Evolutionary conservation across 345 rosid genomes (phyloP).

Genomic region (Citrus maxima): DNA sequence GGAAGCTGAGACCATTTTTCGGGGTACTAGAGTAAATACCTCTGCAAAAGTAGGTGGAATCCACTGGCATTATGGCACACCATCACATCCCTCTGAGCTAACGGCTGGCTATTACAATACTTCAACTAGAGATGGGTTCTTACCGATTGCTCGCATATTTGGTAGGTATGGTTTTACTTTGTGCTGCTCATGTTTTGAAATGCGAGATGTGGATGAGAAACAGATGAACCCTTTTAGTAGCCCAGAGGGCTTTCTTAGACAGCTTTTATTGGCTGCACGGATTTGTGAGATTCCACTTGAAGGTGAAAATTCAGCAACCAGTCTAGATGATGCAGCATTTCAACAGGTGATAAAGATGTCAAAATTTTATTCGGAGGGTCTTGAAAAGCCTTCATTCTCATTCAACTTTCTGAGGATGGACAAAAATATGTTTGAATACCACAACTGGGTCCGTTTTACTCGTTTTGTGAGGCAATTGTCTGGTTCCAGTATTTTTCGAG

Average conservation of each 20-base stretch:
- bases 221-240: slow-evolving; percentile 34
- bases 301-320: slow-evolving; percentile 38
- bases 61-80: slow-evolving; percentile 44
- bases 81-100: slow-evolving; percentile 47
- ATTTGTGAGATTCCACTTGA: slow-evolving; percentile 32
- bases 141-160: slow-evolving; percentile 45
- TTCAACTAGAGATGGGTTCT: slow-evolving; percentile 38
- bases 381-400: slow-evolving; percentile 25
- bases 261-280: slow-evolving; percentile 40
- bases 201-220: slow-evolving; percentile 39
- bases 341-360: slow-evolving; percentile 44
- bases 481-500: slow-evolving; percentile 32
- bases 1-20: slow-evolving; percentile 41
- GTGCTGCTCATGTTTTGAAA: slow-evolving; percentile 43
- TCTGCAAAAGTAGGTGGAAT: slow-evolving; percentile 45
- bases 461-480: slow-evolving; percentile 45
- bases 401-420: slow-evolving; percentile 51
- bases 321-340: slow-evolving; percentile 33
- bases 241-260: slow-evolving; percentile 44
- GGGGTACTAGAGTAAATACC: slow-evolving; percentile 29
- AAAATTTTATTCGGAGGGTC: slow-evolving; percentile 32
- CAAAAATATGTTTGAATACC: slow-evolving; percentile 34
- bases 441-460: slow-evolving; percentile 38
- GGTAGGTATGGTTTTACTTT: slow-evolving; percentile 35
- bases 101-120: slow-evolving; percentile 57